Evolutionary conservation across 495 filamentous ascomycete species (phyloP), one percentile per base, ranked within the genome.

Genomic region (Elasticomyces elasticus): DNA sequence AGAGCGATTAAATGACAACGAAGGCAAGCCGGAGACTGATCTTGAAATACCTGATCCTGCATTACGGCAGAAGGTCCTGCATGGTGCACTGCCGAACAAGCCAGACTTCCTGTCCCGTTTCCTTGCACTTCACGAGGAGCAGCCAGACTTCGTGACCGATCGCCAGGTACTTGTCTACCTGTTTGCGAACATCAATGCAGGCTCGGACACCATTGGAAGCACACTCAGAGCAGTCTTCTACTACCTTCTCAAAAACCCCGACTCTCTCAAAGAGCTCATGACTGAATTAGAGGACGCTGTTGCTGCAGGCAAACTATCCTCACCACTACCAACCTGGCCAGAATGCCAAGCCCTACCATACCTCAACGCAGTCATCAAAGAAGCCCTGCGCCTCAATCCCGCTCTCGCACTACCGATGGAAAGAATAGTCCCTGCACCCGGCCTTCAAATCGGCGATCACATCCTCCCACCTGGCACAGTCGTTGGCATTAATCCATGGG

Each of bases 351-450:
- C 59, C 6, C 58, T 73, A 4, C 66, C 72, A 1, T 73, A 72
- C 54, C 66, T 74, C 0, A 61, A 71, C 40, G 73, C 72, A 0
- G 62, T 60, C 13, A 56, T 59, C 9, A 56, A 63, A 13, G 63
- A 66, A 58, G 53, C 51, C 1, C 17, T 62, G 2, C 49, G 63
- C 12, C 49, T 73, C 13, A 69, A 74, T 51, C 73, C 72, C 3
- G 66, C 70, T 4, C 66, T 75, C 40, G 52, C 54, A 4, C 59
- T 69, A 1, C 69, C 67, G 4, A 60, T 73, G 45, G 72, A 73
- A 55, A 63, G 72, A 0, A 52, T 73, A 15, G 67, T 73, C 3
- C 70, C 71, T 0, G 45, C 62, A 11, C 17, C 41, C n/a, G 70
- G 68, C 7, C 41, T 67, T 9, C n/a, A 53, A 26, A 54, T 60